Conservation (phyloP, 108 stramenopile genomes). For the Cyclotella atomus region DNA sequence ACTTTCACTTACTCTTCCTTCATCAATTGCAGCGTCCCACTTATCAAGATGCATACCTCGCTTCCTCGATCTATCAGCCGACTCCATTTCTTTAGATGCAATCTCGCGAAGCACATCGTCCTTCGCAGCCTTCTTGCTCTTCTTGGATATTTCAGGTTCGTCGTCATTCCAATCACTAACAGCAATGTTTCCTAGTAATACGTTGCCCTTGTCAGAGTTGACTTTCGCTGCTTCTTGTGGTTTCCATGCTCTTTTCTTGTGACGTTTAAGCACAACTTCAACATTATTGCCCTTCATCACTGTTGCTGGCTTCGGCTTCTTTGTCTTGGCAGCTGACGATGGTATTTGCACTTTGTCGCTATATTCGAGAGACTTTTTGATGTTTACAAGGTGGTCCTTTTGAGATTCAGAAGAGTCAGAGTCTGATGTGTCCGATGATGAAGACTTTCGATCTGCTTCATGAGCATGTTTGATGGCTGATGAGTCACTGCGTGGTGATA, state of each 20-base stretch:
- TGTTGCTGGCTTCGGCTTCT: conserved; percentile 6
- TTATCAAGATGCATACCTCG: conserved; percentile 72
- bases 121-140: neutral
- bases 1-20: conserved; percentile 52
- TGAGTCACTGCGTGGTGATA: conserved; percentile 19
- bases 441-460: conserved; percentile 18
- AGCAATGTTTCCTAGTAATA: conserved; percentile 61
- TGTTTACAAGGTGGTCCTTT: conserved; percentile 2
- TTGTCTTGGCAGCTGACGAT: neutral
- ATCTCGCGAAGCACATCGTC: conserved; percentile 6
- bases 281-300: conserved; percentile 52
- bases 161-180: conserved; percentile 72
- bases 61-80: conserved; percentile 58
- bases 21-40: conserved; percentile 79
- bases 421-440: conserved; percentile 21
- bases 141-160: neutral
- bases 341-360: neutral
- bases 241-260: conserved; percentile 66
- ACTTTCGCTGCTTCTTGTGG: conserved; percentile 28
- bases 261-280: conserved; percentile 68
- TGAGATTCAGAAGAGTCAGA: conserved; percentile 3
- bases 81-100: conserved; percentile 47
- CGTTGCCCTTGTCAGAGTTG: conserved; percentile 36
- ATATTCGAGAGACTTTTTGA: conserved; percentile 25
- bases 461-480: conserved; percentile 33